A percentile compares a stretch with the other conserved stretches of the same genome.
Evolutionary conservation across 495 filamentous ascomycete genomes (phyloP).

Genomic region (Tuber aestivum): DNA sequence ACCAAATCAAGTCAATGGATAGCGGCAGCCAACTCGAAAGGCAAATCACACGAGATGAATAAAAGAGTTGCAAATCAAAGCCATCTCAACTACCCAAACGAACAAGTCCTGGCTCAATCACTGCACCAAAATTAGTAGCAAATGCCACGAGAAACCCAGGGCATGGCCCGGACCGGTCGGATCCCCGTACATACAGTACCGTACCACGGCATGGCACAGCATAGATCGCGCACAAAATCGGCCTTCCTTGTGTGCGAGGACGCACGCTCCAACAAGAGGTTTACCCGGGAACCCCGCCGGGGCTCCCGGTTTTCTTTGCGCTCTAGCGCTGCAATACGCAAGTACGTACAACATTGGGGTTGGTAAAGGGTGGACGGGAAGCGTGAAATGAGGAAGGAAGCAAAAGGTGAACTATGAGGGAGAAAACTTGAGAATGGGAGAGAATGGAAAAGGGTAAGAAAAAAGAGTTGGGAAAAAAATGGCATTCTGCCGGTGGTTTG

Average conservation of each 20-base stretch:
- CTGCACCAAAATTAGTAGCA: not conserved
- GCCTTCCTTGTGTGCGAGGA: not conserved
- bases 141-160: not conserved
- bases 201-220: not conserved
- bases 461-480: too few species aligned
- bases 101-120: not conserved
- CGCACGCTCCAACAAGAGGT: not conserved
- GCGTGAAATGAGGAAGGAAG: too few species aligned
- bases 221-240: not conserved
- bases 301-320: slow-evolving; percentile 1
- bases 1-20: not conserved
- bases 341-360: not conserved
- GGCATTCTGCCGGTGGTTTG: not conserved
- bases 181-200: not conserved
- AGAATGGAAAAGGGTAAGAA: too few species aligned
- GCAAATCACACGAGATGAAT: not conserved
- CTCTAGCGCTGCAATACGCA: not conserved
- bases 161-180: not conserved
- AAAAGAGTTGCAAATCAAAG: not conserved
- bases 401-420: too few species aligned
- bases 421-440: too few species aligned
- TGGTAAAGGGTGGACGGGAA: not conserved
- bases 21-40: not conserved
- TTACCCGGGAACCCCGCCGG: slow-evolving; percentile 3
- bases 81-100: not conserved